A percentile compares a stretch with the other conserved stretches of the same genome.
Conservation (phyloP, 805 yeast genomes). For the Yamadazyma philogaea region DNA sequence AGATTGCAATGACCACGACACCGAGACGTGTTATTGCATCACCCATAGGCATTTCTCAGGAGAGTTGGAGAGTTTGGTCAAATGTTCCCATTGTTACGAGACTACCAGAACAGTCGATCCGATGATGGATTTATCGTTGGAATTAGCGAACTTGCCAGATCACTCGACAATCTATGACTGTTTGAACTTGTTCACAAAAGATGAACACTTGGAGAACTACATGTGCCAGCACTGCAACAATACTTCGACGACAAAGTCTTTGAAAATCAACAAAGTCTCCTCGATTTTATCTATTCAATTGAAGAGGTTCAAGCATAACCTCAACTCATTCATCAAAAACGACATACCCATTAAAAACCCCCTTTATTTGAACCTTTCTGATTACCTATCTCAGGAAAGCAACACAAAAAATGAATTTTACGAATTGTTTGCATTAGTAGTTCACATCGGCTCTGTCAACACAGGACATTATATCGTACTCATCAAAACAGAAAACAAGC, state of each 20-base stretch:
- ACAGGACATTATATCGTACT: slow-evolving; percentile 92
- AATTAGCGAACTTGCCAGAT: slow-evolving; percentile 43
- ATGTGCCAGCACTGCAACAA: slow-evolving; percentile 64
- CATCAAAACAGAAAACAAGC: slow-evolving; percentile 66
- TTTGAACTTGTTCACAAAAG: slow-evolving; percentile 69
- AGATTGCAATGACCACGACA: slow-evolving; percentile 1
- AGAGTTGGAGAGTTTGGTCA: slow-evolving; percentile 72
- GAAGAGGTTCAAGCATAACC: slow-evolving; percentile 69
- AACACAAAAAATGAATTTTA: slow-evolving; percentile 39
- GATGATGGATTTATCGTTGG: slow-evolving; percentile 82
- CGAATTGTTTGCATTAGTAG: slow-evolving; percentile 82
- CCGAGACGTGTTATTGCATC: slow-evolving; percentile 61
- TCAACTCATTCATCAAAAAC: slow-evolving; percentile 53
- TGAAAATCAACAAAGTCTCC: slow-evolving; percentile 67
- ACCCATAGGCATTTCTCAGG: slow-evolving; percentile 85
- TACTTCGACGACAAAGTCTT: slow-evolving; percentile 63
- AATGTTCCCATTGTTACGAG: slow-evolving; percentile 65
- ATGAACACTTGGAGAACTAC: slow-evolving; percentile 74
- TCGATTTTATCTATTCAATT: slow-evolving; percentile 80
- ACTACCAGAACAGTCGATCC: slow-evolving; percentile 80
- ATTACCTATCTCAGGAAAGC: slow-evolving; percentile 50
- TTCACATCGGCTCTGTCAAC: slow-evolving; percentile 89
- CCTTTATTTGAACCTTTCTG: slow-evolving; percentile 63
- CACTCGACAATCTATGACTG: slow-evolving; percentile 55
- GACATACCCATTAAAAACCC: slow-evolving; percentile 77